phyloP scores from a whole-genome alignment of 768 basidiomycete species.

The Boletus edulis region DNA sequence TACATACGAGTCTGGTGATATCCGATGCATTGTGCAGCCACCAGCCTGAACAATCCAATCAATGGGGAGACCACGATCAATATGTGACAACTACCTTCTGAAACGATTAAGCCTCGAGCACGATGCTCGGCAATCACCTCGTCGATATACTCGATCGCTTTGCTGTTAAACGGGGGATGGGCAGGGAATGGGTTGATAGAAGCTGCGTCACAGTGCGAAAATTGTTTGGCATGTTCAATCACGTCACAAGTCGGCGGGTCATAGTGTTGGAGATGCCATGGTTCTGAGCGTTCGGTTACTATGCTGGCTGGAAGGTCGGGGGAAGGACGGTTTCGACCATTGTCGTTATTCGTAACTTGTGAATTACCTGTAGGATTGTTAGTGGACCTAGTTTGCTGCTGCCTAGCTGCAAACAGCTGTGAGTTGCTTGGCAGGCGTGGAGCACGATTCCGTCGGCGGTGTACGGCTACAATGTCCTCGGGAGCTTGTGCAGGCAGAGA shows the following conservation, averaged over 20 bases:
- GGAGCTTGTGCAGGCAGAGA: not conserved
- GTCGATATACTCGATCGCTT: not conserved
- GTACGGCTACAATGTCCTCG: not conserved
- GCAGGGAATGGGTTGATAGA: constrained; percentile 5
- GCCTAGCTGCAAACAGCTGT: not conserved
- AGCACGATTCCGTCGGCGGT: not conserved
- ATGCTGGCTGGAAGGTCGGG: not conserved
- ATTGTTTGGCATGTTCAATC: no score
- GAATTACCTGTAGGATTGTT: not conserved
- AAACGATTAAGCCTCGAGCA: not conserved
- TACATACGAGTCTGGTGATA: not conserved
- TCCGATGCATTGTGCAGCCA: no score
- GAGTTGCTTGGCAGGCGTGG: not conserved
- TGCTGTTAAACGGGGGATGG: not conserved
- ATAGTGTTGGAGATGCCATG: constrained; percentile 6
- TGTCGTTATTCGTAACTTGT: not conserved
- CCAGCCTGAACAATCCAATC: no score
- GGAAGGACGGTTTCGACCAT: not conserved
- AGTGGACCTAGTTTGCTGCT: not conserved
- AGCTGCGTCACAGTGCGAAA: not conserved
- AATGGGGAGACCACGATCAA: not conserved
- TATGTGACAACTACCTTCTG: not conserved
- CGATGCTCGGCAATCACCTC: not conserved
- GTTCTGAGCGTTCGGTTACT: not conserved
- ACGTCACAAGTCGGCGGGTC: not conserved